Conservation (phyloP, 2,329 filamentous ascomycete species). For the Juglanconis oblonga region DNA sequence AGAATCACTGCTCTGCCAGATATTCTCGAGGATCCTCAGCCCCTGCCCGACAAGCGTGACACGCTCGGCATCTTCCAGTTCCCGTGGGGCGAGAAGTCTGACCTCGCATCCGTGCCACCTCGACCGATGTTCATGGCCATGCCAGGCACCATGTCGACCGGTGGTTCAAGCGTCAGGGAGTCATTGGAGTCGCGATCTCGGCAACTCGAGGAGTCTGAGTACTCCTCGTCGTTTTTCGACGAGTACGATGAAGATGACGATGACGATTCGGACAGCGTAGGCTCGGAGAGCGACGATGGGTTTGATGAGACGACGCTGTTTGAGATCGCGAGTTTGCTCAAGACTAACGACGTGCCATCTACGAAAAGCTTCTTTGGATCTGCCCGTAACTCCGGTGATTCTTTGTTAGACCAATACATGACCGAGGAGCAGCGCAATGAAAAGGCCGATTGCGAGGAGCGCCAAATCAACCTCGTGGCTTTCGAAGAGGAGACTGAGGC, state of each 20-base stretch:
- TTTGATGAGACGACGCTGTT: slow-evolving; percentile 62
- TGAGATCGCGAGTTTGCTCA: slow-evolving; percentile 61
- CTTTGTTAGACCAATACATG: slow-evolving; percentile 31
- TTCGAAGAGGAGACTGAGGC: slow-evolving; percentile 26
- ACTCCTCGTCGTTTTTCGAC: slow-evolving; percentile 56
- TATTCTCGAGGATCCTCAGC: slow-evolving; percentile 60
- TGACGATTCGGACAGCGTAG: slow-evolving; percentile 33
- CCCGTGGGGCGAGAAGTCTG: slow-evolving; percentile 63
- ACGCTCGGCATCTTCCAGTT: slow-evolving; percentile 65
- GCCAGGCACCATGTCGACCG: slow-evolving; percentile 49
- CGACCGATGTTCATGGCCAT: slow-evolving; percentile 42
- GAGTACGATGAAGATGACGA: slow-evolving; percentile 55
- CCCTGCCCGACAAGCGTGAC: slow-evolving; percentile 54
- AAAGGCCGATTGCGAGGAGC: slow-evolving; percentile 20
- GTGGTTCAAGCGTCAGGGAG: slow-evolving; percentile 29
- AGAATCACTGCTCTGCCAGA: slow-evolving; percentile 60
- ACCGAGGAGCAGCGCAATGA: slow-evolving; percentile 27
- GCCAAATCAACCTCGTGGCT: slow-evolving; percentile 31
- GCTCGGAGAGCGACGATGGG: slow-evolving; percentile 43
- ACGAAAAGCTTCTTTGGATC: slow-evolving; percentile 47
- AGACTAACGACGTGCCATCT: slow-evolving; percentile 49
- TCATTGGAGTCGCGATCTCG: slow-evolving; percentile 31
- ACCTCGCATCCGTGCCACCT: slow-evolving; percentile 46
- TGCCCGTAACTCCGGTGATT: slow-evolving; percentile 21
- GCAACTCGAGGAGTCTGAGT: slow-evolving; percentile 37